These are phyloP conservation scores for Asterionellopsis glacialis DNA, from an alignment of 108 stramenopile genomes.

Conservation along the genomic window DNA sequence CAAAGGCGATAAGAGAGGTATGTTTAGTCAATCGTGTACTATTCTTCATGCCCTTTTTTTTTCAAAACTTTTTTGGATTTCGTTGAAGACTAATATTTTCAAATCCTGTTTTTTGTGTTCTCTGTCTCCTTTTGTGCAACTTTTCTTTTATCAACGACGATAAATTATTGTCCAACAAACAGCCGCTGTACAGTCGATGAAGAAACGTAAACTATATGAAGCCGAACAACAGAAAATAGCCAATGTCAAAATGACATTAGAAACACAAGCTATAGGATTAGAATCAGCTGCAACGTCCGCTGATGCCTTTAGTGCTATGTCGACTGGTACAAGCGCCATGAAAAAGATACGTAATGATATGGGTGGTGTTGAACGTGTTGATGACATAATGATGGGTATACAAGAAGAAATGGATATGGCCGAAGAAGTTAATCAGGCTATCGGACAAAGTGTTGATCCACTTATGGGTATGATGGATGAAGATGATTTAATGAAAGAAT, in stretches of 20 bases:
- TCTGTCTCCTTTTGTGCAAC: too few species aligned
- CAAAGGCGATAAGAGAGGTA: constrained; percentile 48
- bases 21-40: background rate
- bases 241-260: constrained; percentile 72
- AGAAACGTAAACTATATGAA: constrained; percentile 84
- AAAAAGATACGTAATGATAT: constrained; percentile 51
- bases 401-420: constrained; percentile 66
- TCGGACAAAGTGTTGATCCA: constrained; percentile 49
- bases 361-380: constrained; percentile 75
- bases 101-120: too few species aligned
- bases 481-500: constrained; percentile 5
- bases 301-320: constrained; percentile 78
- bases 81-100: too few species aligned
- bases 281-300: constrained; percentile 76
- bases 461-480: constrained; percentile 5
- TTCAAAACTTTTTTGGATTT: too few species aligned
- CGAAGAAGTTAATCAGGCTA: constrained; percentile 53
- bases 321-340: constrained; percentile 65
- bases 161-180: background rate
- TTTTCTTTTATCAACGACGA: too few species aligned
- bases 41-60: too few species aligned
- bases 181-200: constrained; percentile 78
- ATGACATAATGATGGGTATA: constrained; percentile 77
- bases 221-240: constrained; percentile 81
- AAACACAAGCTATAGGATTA: constrained; percentile 74